Conservation (phyloP, 192 early-diverging fungal genomes). For the Gamsiella multidivaricata region DNA sequence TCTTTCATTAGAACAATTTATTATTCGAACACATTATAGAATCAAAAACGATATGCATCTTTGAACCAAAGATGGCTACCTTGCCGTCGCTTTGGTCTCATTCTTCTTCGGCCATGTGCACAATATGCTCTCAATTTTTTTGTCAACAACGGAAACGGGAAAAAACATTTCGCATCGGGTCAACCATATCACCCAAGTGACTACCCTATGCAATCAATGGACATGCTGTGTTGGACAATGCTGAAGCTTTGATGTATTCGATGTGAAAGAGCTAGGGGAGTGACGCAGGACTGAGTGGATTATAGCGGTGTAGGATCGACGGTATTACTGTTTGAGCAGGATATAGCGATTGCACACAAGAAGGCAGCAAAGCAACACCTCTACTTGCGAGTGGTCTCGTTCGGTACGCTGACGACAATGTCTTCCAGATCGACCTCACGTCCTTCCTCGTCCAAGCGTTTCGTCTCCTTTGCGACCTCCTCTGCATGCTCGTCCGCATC, state of each 20-base stretch:
- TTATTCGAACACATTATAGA: slow-evolving; percentile 7
- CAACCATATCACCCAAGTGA: too few relatives aligned
- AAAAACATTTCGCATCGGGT: background rate
- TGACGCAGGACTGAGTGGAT: too few relatives aligned
- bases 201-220: too few relatives aligned
- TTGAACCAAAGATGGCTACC: too few relatives aligned
- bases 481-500: slow-evolving; percentile 40
- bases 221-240: too few relatives aligned
- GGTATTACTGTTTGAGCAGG: too few relatives aligned
- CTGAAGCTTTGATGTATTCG: too few relatives aligned
- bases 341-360: background rate
- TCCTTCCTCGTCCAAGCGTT: slow-evolving; percentile 34
- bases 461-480: slow-evolving; percentile 29
- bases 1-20: background rate
- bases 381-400: slow-evolving; percentile 2
- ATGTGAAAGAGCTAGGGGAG: background rate
- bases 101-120: background rate
- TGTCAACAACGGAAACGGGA: slow-evolving; percentile 1
- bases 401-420: slow-evolving; percentile 47
- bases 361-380: background rate
- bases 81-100: too few relatives aligned
- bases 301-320: too few relatives aligned
- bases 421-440: slow-evolving; percentile 44
- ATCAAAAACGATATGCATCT: too few relatives aligned
- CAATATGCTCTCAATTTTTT: slow-evolving; percentile 1